phyloP scores from a whole-genome alignment of 2,329 filamentous ascomycete genomes.

The Harringtonia lauricola region DNA sequence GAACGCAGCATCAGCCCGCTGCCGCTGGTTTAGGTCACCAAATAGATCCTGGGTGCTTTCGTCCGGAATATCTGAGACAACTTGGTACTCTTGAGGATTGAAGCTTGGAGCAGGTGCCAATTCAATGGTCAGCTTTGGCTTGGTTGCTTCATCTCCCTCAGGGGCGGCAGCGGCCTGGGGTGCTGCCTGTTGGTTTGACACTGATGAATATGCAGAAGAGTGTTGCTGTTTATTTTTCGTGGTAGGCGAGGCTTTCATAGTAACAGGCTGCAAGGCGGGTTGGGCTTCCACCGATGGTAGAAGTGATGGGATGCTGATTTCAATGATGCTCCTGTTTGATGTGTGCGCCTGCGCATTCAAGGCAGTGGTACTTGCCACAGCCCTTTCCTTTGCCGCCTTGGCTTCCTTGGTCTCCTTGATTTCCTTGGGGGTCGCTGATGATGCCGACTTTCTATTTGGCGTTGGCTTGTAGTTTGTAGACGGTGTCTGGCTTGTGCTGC shows the following conservation, averaged over 20 bases:
- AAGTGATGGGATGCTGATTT: slow-evolving; percentile 32
- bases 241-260: neutral
- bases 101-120: slow-evolving; percentile 28
- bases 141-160: slow-evolving; percentile 9
- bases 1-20: slow-evolving; percentile 67
- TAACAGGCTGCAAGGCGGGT: neutral
- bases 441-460: slow-evolving; percentile 16
- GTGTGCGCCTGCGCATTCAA: slow-evolving; percentile 19
- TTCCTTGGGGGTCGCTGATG: slow-evolving; percentile 2
- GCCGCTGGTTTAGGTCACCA: slow-evolving; percentile 63
- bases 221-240: neutral
- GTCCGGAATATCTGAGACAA: slow-evolving; percentile 34
- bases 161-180: neutral
- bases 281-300: slow-evolving; percentile 3
- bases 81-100: slow-evolving; percentile 41
- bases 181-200: neutral
- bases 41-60: slow-evolving; percentile 45
- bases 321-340: slow-evolving; percentile 28
- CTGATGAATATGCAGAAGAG: neutral
- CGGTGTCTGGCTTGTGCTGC: slow-evolving; percentile 13
- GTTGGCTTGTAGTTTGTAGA: slow-evolving; percentile 15
- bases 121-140: slow-evolving; percentile 34
- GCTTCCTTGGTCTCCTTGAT: slow-evolving; percentile 8
- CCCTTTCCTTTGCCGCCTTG: slow-evolving; percentile 7
- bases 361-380: slow-evolving; percentile 1